A percentile compares a stretch with the other conserved stretches of the same genome.
Evolutionary conservation across 169 alveolate genomes (phyloP).

Genomic region (Babesia gibsoni): DNA sequence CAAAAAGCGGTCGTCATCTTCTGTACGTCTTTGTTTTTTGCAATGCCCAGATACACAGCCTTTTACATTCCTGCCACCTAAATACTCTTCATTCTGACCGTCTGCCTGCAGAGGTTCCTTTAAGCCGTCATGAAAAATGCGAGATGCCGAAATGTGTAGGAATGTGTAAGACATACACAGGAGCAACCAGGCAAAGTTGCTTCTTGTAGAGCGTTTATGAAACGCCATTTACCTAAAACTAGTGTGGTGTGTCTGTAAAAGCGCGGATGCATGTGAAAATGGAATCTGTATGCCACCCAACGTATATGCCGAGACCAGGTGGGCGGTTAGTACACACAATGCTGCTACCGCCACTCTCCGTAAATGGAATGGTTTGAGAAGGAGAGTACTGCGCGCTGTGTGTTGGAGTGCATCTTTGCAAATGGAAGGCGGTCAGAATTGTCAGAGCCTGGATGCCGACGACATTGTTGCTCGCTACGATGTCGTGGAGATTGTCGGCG

Average conservation of each 20-base stretch:
- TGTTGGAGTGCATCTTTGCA: too few species aligned
- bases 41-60: conserved; percentile 17
- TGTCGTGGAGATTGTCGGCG: conserved; percentile 35
- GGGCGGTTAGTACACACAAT: too few species aligned
- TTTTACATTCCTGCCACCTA: not conserved
- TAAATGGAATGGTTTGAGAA: too few species aligned
- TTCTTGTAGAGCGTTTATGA: not conserved
- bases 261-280: too few species aligned
- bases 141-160: not conserved
- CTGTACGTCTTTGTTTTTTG: conserved; percentile 2
- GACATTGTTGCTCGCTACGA: not conserved
- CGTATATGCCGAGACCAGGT: too few species aligned
- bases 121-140: not conserved
- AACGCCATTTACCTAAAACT: not conserved
- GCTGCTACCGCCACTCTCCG: too few species aligned
- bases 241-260: too few species aligned
- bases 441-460: not conserved
- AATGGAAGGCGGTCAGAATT: not conserved
- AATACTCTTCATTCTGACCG: not conserved
- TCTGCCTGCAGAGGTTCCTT: not conserved
- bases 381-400: too few species aligned
- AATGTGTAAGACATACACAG: not conserved
- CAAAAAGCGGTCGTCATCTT: conserved; percentile 16
- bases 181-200: not conserved
- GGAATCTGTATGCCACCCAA: too few species aligned